Percentiles rank a stretch among this genome's conserved stretches.
Evolutionary conservation across 164 flowering plant species (phyloP).

Genomic region (Magnolia changhungtana): DNA sequence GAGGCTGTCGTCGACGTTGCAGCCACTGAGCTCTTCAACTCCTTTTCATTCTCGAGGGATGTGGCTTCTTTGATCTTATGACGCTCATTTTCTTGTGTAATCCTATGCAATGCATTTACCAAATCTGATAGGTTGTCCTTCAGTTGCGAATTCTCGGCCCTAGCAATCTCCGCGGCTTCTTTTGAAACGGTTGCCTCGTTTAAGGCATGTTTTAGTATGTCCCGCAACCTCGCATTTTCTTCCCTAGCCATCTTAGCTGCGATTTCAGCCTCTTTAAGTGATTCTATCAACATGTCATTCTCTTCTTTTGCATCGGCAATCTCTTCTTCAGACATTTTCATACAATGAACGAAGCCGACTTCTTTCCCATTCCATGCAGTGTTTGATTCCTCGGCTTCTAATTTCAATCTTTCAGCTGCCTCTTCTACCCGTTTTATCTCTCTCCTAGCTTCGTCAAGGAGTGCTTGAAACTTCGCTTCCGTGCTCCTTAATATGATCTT

Average conservation of each 20-base stretch:
- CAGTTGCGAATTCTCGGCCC: constrained; percentile 62
- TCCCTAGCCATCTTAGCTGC: constrained; percentile 39
- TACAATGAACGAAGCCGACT: constrained; percentile 59
- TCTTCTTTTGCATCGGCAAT: constrained; percentile 1
- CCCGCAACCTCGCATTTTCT: constrained; percentile 63
- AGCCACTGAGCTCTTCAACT: constrained; percentile 44
- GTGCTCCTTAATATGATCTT: constrained; percentile 24
- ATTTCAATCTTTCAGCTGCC: constrained; percentile 49
- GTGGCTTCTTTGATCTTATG: constrained; percentile 49
- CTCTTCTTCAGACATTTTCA: constrained; percentile 19
- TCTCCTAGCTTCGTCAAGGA: constrained; percentile 42
- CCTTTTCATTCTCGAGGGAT: constrained; percentile 46
- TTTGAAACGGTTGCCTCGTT: constrained; percentile 78
- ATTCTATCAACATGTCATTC: background rate
- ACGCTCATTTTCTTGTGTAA: constrained; percentile 45
- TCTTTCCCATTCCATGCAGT: constrained; percentile 74
- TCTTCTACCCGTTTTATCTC: constrained; percentile 50
- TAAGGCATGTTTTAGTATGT: constrained; percentile 76
- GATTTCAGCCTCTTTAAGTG: background rate
- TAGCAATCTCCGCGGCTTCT: constrained; percentile 76
- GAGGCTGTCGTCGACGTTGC: background rate
- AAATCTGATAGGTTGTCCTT: constrained; percentile 58
- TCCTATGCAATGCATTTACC: constrained; percentile 39
- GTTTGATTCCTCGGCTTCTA: constrained; percentile 71
- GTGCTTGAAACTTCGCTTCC: constrained; percentile 37